These are phyloP conservation scores for Rhamnella rubrinervis DNA, from an alignment of 331 rosid genomes.

Conservation along the genomic window DNA sequence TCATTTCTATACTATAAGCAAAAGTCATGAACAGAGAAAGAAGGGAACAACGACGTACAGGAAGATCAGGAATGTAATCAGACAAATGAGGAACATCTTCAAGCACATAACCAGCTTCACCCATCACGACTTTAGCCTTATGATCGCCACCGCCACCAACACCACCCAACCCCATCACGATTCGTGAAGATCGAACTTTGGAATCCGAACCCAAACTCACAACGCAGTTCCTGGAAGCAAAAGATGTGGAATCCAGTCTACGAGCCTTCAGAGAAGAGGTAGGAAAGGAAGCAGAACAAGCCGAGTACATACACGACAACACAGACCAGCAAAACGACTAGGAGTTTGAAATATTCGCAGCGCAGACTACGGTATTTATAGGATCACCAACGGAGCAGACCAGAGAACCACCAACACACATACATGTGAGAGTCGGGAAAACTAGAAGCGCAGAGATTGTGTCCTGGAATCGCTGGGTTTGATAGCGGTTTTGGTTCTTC, in stretches of 20 bases:
- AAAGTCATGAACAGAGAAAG: neutral
- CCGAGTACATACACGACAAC: neutral
- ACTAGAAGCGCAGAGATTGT: neutral
- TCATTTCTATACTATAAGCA: too few relatives aligned
- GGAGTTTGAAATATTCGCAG: constrained; percentile 7
- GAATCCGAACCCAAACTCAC: constrained; percentile 11
- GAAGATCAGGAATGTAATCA: constrained; percentile 75
- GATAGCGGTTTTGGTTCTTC: neutral
- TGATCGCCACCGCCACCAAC: constrained; percentile 11
- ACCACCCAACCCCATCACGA: constrained; percentile 41
- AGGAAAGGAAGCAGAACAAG: constrained; percentile 10
- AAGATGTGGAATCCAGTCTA: neutral
- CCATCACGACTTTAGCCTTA: constrained; percentile 46
- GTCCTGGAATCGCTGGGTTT: neutral
- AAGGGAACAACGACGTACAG: constrained; percentile 47
- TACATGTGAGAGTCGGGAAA: neutral
- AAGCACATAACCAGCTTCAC: constrained; percentile 71
- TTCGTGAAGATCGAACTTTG: constrained; percentile 3
- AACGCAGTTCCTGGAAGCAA: neutral
- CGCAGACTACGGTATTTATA: neutral
- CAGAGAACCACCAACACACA: neutral
- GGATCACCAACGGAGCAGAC: neutral
- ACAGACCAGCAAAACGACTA: neutral
- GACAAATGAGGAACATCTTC: constrained; percentile 92
- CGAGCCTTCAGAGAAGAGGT: constrained; percentile 6